Conservation (phyloP, 2,329 filamentous ascomycete genomes). For the Cordyceps pruinosa region DNA sequence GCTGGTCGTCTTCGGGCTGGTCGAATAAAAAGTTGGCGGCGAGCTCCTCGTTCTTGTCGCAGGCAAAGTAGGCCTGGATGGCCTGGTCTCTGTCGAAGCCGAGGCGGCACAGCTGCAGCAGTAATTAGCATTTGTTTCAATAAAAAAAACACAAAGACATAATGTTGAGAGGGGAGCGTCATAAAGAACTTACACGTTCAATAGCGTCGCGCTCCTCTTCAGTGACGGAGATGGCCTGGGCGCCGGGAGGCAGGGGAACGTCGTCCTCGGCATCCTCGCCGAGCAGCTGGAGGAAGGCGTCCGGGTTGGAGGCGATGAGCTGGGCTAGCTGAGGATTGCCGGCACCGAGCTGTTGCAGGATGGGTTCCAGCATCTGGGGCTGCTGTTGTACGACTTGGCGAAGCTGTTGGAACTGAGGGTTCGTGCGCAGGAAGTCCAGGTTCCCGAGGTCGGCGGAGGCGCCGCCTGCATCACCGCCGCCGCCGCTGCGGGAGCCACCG, state of each 20-base stretch:
- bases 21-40: constrained; percentile 98
- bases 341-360: constrained; percentile 88
- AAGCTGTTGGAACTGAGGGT: constrained; percentile 95
- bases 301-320: constrained; percentile 84
- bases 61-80: constrained; percentile 97
- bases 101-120: constrained; percentile 70
- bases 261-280: constrained; percentile 85
- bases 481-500: constrained; percentile 35
- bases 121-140: not conserved
- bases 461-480: constrained; percentile 39
- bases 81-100: constrained; percentile 90
- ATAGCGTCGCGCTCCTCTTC: constrained; percentile 96
- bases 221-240: constrained; percentile 84
- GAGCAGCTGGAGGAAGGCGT: constrained; percentile 85
- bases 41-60: constrained; percentile 98
- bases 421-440: constrained; percentile 89
- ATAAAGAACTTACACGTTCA: constrained; percentile 62
- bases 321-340: constrained; percentile 93
- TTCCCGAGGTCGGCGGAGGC: constrained; percentile 59
- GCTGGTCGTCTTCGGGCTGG: constrained; percentile 79
- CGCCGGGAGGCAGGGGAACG: constrained; percentile 76
- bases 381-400: constrained; percentile 96
- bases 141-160: not conserved
- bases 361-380: constrained; percentile 96
- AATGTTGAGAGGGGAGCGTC: not conserved